Percentiles rank a stretch among this genome's conserved stretches.
Conservation (phyloP, 148 eudicot species). For the Bassia scoparia region DNA sequence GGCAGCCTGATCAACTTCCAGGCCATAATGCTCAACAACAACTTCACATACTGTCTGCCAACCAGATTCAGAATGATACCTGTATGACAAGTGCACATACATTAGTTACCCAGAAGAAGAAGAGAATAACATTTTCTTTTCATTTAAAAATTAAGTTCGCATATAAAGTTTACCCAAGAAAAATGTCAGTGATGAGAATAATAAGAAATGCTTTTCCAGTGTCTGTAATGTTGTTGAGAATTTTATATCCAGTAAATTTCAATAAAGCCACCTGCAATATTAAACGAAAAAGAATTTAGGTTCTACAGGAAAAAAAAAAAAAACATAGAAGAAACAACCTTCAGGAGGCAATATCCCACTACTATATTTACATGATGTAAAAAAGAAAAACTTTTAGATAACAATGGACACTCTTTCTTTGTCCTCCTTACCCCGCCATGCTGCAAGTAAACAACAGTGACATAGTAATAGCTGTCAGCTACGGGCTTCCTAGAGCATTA, state of each 20-base stretch:
- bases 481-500: neutral
- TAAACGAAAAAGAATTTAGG: conserved; percentile 14
- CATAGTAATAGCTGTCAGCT: neutral
- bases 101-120: too few relatives aligned
- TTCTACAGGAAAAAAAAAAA: conserved; percentile 8
- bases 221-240: conserved; percentile 81
- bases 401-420: neutral
- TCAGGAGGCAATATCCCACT: neutral
- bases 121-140: neutral
- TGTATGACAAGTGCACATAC: conserved; percentile 30
- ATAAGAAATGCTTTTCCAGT: conserved; percentile 93
- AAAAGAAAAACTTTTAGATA: neutral
- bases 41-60: conserved; percentile 87
- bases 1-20: conserved; percentile 70
- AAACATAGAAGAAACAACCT: neutral
- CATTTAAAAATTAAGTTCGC: neutral
- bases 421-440: neutral
- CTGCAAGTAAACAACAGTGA: neutral
- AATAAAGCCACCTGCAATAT: conserved; percentile 82
- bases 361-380: neutral
- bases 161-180: conserved; percentile 65
- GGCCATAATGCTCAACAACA: conserved; percentile 79
- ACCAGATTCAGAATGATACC: conserved; percentile 97
- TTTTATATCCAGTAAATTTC: conserved; percentile 94
- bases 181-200: conserved; percentile 80